Evolutionary conservation across 306 rosid genomes (phyloP).

Genomic region (Vigna unguiculata): DNA sequence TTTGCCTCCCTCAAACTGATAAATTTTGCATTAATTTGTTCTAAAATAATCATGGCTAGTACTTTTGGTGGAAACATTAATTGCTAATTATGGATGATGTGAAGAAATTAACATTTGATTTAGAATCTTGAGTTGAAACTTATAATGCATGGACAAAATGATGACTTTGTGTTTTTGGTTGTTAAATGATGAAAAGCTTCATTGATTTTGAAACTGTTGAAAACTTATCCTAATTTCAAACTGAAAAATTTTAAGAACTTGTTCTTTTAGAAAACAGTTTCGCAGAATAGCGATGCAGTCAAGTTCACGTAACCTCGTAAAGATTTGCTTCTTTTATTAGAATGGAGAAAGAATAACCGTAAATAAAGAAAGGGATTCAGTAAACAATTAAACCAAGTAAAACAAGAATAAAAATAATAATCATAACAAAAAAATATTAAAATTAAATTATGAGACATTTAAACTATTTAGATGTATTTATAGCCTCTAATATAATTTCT

Average conservation of each 20-base stretch:
- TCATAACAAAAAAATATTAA: too few species aligned
- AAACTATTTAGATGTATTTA: too few species aligned
- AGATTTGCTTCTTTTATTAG: too few species aligned
- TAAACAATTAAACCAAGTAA: too few species aligned
- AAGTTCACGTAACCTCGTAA: too few species aligned
- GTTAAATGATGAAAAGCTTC: neutral
- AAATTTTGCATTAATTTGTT: neutral
- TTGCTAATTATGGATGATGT: neutral
- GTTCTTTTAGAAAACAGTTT: neutral
- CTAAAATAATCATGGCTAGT: neutral
- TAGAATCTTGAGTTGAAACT: neutral
- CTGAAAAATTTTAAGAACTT: neutral
- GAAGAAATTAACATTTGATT: neutral
- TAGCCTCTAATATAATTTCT: too few species aligned
- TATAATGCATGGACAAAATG: neutral
- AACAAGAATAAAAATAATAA: too few species aligned
- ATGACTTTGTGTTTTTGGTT: neutral
- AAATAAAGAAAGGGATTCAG: too few species aligned
- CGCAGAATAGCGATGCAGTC: too few species aligned
- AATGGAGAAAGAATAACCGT: too few species aligned
- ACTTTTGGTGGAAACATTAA: neutral
- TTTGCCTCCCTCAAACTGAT: neutral
- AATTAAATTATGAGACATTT: too few species aligned
- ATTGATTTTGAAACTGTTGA: neutral
- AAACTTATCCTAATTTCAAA: neutral